Conservation (phyloP, 768 basidiomycete species). For the Piloderma croceum region DNA sequence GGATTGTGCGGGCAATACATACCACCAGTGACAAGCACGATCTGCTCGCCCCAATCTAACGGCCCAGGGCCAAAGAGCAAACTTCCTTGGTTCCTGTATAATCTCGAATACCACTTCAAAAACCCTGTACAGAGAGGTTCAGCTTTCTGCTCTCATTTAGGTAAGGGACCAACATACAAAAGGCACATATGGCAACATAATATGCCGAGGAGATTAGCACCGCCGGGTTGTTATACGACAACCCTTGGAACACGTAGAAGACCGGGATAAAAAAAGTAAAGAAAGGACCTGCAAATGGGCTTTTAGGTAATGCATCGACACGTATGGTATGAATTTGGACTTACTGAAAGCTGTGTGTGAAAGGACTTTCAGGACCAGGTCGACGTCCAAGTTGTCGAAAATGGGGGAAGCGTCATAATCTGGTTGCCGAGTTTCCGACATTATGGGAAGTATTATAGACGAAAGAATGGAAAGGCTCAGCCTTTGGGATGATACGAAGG, state of each 20-base stretch:
- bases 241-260: conserved; percentile 71
- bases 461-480: conserved; percentile 13
- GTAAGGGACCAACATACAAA: too few species aligned
- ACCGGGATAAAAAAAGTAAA: conserved; percentile 77
- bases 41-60: conserved; percentile 84
- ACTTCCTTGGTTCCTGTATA: conserved; percentile 73
- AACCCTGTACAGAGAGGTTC: conserved; percentile 47
- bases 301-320: conserved; percentile 5
- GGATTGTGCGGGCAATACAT: conserved; percentile 12
- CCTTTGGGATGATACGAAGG: conserved; percentile 4
- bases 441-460: neutral
- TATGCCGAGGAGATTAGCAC: conserved; percentile 51
- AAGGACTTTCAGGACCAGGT: conserved; percentile 75
- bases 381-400: conserved; percentile 70
- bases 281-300: conserved; percentile 59
- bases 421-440: too few species aligned
- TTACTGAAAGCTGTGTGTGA: conserved; percentile 74
- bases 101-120: conserved; percentile 59
- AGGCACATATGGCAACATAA: conserved; percentile 50
- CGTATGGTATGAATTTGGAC: conserved; percentile 20
- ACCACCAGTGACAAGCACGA: conserved; percentile 92
- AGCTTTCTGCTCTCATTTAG: too few species aligned
- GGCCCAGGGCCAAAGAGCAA: conserved; percentile 53
- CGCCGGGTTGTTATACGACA: conserved; percentile 42
- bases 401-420: conserved; percentile 41